Conservation (phyloP, 176 grass and related monocot species). For the Carex cristatella region DNA sequence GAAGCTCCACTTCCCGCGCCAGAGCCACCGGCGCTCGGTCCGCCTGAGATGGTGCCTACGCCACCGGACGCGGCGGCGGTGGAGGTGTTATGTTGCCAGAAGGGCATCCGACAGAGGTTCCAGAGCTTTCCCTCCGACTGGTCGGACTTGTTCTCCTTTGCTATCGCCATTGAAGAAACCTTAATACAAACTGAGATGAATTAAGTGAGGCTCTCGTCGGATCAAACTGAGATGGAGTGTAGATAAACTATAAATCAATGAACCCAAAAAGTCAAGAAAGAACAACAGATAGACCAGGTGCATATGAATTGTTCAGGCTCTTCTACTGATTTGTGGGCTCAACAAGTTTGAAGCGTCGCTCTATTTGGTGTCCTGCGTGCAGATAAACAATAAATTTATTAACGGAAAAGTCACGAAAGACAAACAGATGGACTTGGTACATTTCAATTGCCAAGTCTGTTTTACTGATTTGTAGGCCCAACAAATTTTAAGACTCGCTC, state of each 20-base stretch:
- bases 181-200: neutral
- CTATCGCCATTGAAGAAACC: slow-evolving; percentile 58
- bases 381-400: neutral
- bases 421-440: neutral
- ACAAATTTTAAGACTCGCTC: neutral
- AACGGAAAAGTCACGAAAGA: slow-evolving; percentile 5
- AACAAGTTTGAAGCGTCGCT: neutral
- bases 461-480: neutral
- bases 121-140: slow-evolving; percentile 58
- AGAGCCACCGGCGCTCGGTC: slow-evolving; percentile 20
- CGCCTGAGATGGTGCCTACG: slow-evolving; percentile 14
- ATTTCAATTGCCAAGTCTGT: neutral
- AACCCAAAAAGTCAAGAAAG: slow-evolving; percentile 8
- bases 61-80: neutral
- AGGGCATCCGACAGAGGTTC: slow-evolving; percentile 91
- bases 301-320: neutral
- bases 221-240: too few species aligned
- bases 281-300: neutral
- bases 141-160: slow-evolving; percentile 47
- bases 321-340: neutral
- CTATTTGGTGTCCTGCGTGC: neutral
- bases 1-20: slow-evolving; percentile 21
- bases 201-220: too few species aligned
- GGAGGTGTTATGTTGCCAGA: slow-evolving; percentile 38
- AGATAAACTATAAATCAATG: neutral